Conservation (phyloP, 2,329 filamentous ascomycete genomes). For the Pezicula rhizophila region DNA sequence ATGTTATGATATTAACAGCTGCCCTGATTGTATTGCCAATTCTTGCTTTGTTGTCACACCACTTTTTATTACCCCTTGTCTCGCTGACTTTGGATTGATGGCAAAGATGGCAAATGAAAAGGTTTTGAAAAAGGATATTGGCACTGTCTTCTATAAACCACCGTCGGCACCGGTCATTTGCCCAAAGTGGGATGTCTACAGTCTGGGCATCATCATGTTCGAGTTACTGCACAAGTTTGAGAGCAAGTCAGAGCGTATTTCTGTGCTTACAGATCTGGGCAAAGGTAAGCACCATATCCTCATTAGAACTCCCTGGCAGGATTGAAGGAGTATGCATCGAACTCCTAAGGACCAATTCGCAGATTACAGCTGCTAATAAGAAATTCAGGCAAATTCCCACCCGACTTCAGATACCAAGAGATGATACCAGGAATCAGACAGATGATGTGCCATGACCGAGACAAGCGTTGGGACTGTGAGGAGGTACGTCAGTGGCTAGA, state of each 20-base stretch:
- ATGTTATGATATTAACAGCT: conserved; percentile 32
- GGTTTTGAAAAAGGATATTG: conserved; percentile 33
- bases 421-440: conserved; percentile 19
- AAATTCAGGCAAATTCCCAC: conserved; percentile 6
- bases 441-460: conserved; percentile 12
- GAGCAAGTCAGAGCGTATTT: conserved; percentile 41
- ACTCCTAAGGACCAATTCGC: too few species aligned
- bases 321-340: too few species aligned
- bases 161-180: conserved; percentile 27
- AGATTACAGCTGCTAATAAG: too few species aligned
- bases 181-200: conserved; percentile 54
- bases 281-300: background rate
- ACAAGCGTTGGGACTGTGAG: conserved; percentile 15
- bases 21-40: conserved; percentile 30
- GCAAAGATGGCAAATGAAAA: conserved; percentile 42
- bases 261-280: conserved; percentile 34
- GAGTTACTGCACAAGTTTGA: conserved; percentile 52
- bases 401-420: conserved; percentile 14
- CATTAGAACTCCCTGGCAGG: too few species aligned
- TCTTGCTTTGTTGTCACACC: conserved; percentile 15
- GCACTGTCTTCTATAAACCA: conserved; percentile 57
- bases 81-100: conserved; percentile 64
- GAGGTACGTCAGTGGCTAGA: conserved; percentile 16
- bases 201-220: conserved; percentile 55
- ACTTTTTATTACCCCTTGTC: conserved; percentile 49